Conservation (phyloP, 2,329 filamentous ascomycete species). For the Hysterium pulicare region DNA sequence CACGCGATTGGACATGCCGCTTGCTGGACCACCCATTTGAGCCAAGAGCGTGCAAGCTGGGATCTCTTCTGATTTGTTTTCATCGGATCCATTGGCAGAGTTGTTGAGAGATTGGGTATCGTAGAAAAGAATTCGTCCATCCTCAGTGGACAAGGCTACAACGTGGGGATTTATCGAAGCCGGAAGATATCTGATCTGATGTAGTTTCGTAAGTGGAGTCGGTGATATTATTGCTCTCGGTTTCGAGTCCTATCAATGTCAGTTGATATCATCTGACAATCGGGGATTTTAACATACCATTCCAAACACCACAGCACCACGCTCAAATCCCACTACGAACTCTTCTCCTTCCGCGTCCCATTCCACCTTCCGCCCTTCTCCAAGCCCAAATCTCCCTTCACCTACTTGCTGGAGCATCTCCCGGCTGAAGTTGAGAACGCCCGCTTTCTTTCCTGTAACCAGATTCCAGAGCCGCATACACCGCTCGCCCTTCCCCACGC, state of each 20-base stretch:
- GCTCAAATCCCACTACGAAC: conserved; percentile 85
- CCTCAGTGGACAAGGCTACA: conserved; percentile 80
- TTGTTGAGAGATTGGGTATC: conserved; percentile 50
- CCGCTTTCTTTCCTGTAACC: conserved; percentile 92
- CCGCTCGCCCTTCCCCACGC: conserved; percentile 81
- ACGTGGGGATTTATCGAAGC: conserved; percentile 52
- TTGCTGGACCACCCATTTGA: conserved; percentile 72
- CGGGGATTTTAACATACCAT: conserved; percentile 57
- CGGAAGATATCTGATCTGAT: conserved; percentile 72
- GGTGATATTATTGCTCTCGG: conserved; percentile 72
- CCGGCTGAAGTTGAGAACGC: conserved; percentile 79
- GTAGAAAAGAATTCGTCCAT: conserved; percentile 82
- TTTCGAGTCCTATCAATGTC: conserved; percentile 63
- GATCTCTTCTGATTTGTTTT: conserved; percentile 49
- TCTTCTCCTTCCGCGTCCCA: conserved; percentile 79
- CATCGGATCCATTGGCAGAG: conserved; percentile 34
- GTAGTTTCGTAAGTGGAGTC: conserved; percentile 70
- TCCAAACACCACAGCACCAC: conserved; percentile 79
- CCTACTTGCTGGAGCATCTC: conserved; percentile 71
- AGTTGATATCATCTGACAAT: too few relatives aligned
- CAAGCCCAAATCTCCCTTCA: conserved; percentile 71
- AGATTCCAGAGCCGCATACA: conserved; percentile 96
- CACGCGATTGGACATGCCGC: conserved; percentile 67
- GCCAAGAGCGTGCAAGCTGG: conserved; percentile 62
- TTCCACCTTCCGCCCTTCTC: conserved; percentile 76